Evolutionary conservation across 202 grass and related monocot species (phyloP).

Genomic region (Carex arenaria): DNA sequence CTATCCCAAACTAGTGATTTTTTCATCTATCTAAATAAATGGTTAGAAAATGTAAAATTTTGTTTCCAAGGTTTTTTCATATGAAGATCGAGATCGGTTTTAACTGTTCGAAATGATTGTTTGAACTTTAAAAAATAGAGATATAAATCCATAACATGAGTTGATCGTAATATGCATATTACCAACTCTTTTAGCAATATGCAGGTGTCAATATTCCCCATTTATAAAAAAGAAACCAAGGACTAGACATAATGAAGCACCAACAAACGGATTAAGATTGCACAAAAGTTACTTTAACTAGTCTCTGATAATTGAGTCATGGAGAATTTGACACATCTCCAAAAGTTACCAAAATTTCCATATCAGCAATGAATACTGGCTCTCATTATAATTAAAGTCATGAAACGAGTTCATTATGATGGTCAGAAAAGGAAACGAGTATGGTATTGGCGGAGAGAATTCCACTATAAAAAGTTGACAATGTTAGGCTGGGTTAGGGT

Average conservation of each 20-base stretch:
- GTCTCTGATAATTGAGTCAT: not conserved
- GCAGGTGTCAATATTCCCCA: not conserved
- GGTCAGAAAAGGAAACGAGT: not conserved
- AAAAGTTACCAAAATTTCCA: not conserved
- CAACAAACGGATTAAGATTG: not conserved
- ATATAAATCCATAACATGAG: no score
- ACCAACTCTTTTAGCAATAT: no score
- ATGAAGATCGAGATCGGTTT: no score
- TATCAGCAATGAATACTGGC: not conserved
- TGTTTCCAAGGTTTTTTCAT: no score
- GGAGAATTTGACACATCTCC: not conserved
- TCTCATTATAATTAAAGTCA: not conserved
- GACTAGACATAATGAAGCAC: not conserved
- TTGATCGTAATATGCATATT: no score
- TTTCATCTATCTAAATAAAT: no score
- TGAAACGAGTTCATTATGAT: not conserved
- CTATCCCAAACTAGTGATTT: no score
- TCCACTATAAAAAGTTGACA: slow-evolving; percentile 10
- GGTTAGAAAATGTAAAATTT: no score
- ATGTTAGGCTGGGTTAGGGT: not conserved
- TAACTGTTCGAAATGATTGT: no score
- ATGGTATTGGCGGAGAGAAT: not conserved
- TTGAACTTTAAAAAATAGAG: no score
- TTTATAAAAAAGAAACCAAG: not conserved
- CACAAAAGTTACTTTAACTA: not conserved